phyloP scores from a whole-genome alignment of 2,329 filamentous ascomycete species.

The Cercospora sp. region DNA sequence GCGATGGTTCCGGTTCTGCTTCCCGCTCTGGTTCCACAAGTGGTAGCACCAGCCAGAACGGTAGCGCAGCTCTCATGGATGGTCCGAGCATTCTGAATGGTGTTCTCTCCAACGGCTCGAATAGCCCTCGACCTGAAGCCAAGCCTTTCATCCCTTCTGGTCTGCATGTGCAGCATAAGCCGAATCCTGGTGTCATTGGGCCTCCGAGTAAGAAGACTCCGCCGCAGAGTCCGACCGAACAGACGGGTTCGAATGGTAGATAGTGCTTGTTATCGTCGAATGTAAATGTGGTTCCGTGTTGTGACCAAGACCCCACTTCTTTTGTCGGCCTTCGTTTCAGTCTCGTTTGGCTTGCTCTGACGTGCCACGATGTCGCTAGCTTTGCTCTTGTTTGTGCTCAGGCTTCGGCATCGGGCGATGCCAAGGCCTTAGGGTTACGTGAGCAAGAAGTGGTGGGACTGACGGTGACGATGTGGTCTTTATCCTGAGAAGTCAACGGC shows the following conservation, averaged over 20 bases:
- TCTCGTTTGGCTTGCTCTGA: neutral
- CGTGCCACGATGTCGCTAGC: neutral
- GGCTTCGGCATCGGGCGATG: neutral
- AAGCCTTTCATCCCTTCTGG: constrained; percentile 35
- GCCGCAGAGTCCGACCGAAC: constrained; percentile 28
- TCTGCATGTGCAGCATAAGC: neutral
- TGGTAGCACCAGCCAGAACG: constrained; percentile 31
- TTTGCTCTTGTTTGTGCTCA: neutral
- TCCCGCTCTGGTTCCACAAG: constrained; percentile 15
- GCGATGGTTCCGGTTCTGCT: constrained; percentile 19
- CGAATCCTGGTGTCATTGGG: constrained; percentile 32
- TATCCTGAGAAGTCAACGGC: neutral
- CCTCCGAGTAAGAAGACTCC: constrained; percentile 29
- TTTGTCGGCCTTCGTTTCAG: neutral
- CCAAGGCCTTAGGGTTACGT: constrained; percentile 11
- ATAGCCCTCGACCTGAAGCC: constrained; percentile 39
- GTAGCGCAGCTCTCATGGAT: constrained; percentile 26
- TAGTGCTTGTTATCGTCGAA: constrained; percentile 26
- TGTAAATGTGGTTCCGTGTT: constrained; percentile 25
- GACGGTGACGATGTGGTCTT: neutral
- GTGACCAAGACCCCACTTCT: neutral
- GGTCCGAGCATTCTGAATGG: constrained; percentile 24
- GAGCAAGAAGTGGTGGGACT: constrained; percentile 5
- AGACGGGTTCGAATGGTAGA: constrained; percentile 34
- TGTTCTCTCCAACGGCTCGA: constrained; percentile 33